Evolutionary conservation across 2,329 filamentous ascomycete genomes (phyloP), one percentile per base, ranked within the genome.

Genomic region (Botryosphaeria dothidea): DNA sequence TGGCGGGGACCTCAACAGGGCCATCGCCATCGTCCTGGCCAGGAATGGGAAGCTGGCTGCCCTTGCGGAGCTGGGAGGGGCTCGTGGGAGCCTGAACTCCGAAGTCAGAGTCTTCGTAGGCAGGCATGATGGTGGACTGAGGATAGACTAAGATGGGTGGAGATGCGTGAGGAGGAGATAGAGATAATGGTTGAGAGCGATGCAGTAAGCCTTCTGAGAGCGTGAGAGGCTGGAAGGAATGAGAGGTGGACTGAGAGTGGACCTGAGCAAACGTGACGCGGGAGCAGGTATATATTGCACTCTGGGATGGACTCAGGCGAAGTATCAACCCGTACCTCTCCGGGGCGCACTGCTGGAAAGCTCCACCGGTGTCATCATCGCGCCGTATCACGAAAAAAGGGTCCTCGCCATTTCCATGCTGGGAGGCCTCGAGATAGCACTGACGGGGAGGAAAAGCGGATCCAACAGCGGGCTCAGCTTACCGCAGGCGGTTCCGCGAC

Each of bases 1-100:
- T 85, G 25, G 90, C 89, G 45, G 90, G 89, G 52, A 92, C 83
- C 71, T 92, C 85, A 48, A 87, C 81, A 62, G 83, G 83, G 41
- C 71, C 68, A 29, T 72, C 76, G 52, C 70, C 71, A 61, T 74
- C 79, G 60, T 78, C 69, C 27, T 82, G 81, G 46, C 77, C 78
- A 34, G 84, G 83, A 64, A 83, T 79, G 60, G 76, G 68, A 38
- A 84, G 66, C 58, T 67, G 71, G 65, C 70, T 69, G 64, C 71
- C 72, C 34, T 52, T 72, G 71, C 67, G 56, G 11, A 60, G 27
- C 68, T 75, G 65, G 48, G 46, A 41, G 17, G 46, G 46, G 61
- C 48, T 63, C 72, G 66, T 79, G 76, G 65, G 73, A 68, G 64
- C 68, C 34, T 82, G 74, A 46, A 79, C 79, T 64, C 75, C 80